A percentile compares a stretch with the other conserved stretches of the same genome.
Conservation (phyloP, 2,329 filamentous ascomycete species). For the Penicillium crustosum region DNA sequence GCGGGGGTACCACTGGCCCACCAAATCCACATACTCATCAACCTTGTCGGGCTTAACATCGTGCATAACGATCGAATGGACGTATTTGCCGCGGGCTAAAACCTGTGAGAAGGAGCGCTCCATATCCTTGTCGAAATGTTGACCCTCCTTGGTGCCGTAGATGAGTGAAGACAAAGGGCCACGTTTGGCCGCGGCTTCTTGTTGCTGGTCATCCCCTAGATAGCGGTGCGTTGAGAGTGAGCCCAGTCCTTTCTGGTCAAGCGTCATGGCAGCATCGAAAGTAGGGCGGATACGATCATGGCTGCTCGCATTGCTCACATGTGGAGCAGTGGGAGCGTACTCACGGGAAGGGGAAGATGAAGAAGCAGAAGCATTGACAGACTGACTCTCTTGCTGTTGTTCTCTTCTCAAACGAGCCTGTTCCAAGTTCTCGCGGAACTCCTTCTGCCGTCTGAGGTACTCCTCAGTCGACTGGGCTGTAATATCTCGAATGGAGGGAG, state of each 20-base stretch:
- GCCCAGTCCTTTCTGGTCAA: conserved; percentile 54
- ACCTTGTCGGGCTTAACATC: conserved; percentile 93
- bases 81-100: conserved; percentile 92
- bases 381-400: conserved; percentile 80
- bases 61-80: conserved; percentile 96
- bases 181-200: conserved; percentile 64
- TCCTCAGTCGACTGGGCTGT: conserved; percentile 66
- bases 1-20: conserved; percentile 87
- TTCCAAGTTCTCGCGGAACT: conserved; percentile 79
- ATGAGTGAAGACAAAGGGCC: conserved; percentile 82
- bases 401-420: conserved; percentile 73
- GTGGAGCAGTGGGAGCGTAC: conserved; percentile 47
- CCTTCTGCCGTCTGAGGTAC: conserved; percentile 81
- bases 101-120: conserved; percentile 95
- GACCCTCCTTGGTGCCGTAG: conserved; percentile 93
- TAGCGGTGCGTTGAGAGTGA: conserved; percentile 58
- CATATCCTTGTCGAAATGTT: conserved; percentile 91
- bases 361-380: conserved; percentile 50
- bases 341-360: conserved; percentile 43
- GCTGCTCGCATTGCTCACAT: conserved; percentile 48
- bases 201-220: conserved; percentile 58
- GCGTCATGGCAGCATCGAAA: conserved; percentile 42
- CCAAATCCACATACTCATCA: conserved; percentile 87
- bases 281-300: conserved; percentile 29
- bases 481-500: conserved; percentile 86